Percentiles rank a stretch among this genome's conserved stretches.
Conservation (phyloP, 495 filamentous ascomycete genomes). For the Lophiotrema nucula region DNA sequence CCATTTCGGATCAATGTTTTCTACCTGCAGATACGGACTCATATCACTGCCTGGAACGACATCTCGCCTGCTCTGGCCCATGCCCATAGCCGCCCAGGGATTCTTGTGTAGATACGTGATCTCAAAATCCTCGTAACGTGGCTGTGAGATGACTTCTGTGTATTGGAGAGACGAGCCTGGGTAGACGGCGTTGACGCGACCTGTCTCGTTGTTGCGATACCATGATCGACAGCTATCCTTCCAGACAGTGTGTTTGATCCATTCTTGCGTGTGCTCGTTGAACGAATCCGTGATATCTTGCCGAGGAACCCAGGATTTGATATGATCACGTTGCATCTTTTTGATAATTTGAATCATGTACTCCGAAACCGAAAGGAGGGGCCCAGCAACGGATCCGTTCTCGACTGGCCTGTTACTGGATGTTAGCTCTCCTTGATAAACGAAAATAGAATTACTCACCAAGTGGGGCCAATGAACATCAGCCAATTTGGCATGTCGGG, state of each 20-base stretch:
- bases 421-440: not conserved
- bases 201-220: conserved; percentile 44
- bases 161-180: conserved; percentile 41
- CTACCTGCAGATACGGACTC: conserved; percentile 38
- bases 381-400: conserved; percentile 39
- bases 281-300: conserved; percentile 40
- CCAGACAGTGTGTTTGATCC: conserved; percentile 45
- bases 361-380: conserved; percentile 35
- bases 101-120: conserved; percentile 41
- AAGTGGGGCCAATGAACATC: conserved; percentile 37
- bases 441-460: no score
- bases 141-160: conserved; percentile 30
- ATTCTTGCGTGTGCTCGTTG: conserved; percentile 41
- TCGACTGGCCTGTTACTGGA: conserved; percentile 34
- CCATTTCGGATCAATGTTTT: conserved; percentile 43
- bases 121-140: conserved; percentile 42
- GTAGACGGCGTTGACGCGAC: conserved; percentile 41
- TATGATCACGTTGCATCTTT: conserved; percentile 44
- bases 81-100: conserved; percentile 39
- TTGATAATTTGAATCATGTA: conserved; percentile 39
- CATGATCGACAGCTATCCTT: conserved; percentile 40
- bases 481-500: conserved; percentile 44
- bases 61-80: conserved; percentile 36
- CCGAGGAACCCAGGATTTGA: conserved; percentile 38
- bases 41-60: conserved; percentile 25